Conservation (phyloP, 371 early-diverging fungal genomes). For the Funneliformis caledonium region DNA sequence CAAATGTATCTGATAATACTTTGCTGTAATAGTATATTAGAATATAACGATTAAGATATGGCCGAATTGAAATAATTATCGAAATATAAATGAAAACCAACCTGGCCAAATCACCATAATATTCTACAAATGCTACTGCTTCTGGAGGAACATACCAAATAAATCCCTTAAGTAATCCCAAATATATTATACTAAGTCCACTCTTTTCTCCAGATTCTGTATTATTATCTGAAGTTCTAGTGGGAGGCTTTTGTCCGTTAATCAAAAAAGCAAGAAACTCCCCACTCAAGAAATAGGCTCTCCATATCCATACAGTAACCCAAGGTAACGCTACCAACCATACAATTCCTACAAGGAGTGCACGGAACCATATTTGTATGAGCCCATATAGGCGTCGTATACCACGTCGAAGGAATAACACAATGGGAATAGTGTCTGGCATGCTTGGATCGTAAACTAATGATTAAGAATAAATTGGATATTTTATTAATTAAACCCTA, state of each 20-base stretch:
- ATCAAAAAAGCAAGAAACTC: slow-evolving; percentile 54
- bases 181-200: slow-evolving; percentile 24
- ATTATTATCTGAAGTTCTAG: slow-evolving; percentile 28
- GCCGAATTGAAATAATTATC: not conserved
- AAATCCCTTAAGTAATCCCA: slow-evolving; percentile 4
- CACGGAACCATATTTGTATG: slow-evolving; percentile 48
- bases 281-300: slow-evolving; percentile 78
- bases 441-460: slow-evolving; percentile 74
- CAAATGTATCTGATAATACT: slow-evolving; percentile 81
- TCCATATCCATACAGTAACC: slow-evolving; percentile 81
- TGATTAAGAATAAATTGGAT: not conserved
- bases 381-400: slow-evolving; percentile 49
- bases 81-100: not conserved
- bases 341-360: slow-evolving; percentile 65
- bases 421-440: slow-evolving; percentile 69
- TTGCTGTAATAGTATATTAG: slow-evolving; percentile 47
- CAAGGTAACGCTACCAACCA: slow-evolving; percentile 90
- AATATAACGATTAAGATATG: not conserved
- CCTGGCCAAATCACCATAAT: slow-evolving; percentile 24
- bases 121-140: slow-evolving; percentile 9
- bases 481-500: not conserved
- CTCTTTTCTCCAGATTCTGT: slow-evolving; percentile 17
- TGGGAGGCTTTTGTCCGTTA: slow-evolving; percentile 45
- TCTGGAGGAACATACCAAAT: slow-evolving; percentile 34
- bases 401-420: slow-evolving; percentile 56